Evolutionary conservation across 2,329 filamentous ascomycete genomes (phyloP), one percentile per base, ranked within the genome.

Genomic region (Monilinia vaccinii-corymbosi): DNA sequence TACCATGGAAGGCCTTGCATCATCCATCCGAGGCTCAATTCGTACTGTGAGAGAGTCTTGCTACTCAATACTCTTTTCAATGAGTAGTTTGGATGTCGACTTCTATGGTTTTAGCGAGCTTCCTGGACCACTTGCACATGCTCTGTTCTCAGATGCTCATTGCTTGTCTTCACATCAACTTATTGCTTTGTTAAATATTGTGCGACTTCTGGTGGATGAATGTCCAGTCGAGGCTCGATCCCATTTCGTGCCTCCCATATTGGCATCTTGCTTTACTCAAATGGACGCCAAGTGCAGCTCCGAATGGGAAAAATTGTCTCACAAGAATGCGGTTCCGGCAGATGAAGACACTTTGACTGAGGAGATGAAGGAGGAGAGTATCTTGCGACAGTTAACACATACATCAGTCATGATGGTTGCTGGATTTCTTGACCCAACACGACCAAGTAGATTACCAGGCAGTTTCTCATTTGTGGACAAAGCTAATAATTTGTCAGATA

Each of bases 301-400:
- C 0, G 93, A 97, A 72, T 99, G 94, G 94, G 83, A 87, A 63
- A 83, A 84, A 65, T 84, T 97, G 61, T 83, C 86, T 70, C 76
- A 81, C 64, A 77, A 83, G 64, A 81, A 88, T 66, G 77, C 76
- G 23, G 76, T 84, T 14, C 81, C 82, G 46, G 81, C 86, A 1
- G 86, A 86, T 4, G 86, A 86, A 23, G 90, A 92, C 59, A 89
- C 89, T 62, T 76, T 99, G 57, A 89, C 89, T 1, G 91, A 97
- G 66, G 94, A 99, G 75, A 99, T 99, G 94, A 96, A 97, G 74
- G 87, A 90, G 8, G 94, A 99, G 73, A 97, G 93, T 70, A 95
- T 99, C 34, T 77, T 99, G 49, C 85, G 94, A 23, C 91, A 97
- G 72, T 81, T 97, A 53, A 97, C 93, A 0, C 94, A 95, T 73